A percentile compares a stretch with the other conserved stretches of the same genome.
These are phyloP conservation scores for Fusarium goolgardi DNA, from an alignment of 2,329 filamentous ascomycete species.

Conservation along the genomic window DNA sequence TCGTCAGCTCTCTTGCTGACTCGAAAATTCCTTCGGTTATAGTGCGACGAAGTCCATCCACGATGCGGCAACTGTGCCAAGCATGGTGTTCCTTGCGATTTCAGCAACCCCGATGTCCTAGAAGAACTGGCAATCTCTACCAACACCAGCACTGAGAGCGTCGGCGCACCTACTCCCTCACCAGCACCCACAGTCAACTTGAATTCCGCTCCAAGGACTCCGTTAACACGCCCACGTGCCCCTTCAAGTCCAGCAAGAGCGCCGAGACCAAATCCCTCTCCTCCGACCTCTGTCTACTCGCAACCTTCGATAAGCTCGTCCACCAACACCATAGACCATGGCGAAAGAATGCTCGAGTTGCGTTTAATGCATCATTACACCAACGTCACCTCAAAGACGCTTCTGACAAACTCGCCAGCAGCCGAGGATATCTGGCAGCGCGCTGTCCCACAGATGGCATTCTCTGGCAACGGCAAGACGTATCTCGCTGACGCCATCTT, in stretches of 20 bases:
- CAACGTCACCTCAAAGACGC: slow-evolving; percentile 68
- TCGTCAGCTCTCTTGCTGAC: slow-evolving; percentile 29
- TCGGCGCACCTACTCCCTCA: slow-evolving; percentile 42
- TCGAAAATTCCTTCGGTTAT: slow-evolving; percentile 15
- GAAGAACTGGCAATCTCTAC: slow-evolving; percentile 58
- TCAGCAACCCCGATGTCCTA: slow-evolving; percentile 64
- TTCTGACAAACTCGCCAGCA: slow-evolving; percentile 64
- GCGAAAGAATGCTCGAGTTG: slow-evolving; percentile 67
- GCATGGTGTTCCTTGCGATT: slow-evolving; percentile 74
- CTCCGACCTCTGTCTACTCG: slow-evolving; percentile 52
- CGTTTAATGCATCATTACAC: slow-evolving; percentile 74
- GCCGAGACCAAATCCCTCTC: slow-evolving; percentile 42
- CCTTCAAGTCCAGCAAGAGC: slow-evolving; percentile 35
- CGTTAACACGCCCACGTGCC: slow-evolving; percentile 42
- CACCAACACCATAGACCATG: slow-evolving; percentile 50
- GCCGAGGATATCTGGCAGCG: slow-evolving; percentile 70
- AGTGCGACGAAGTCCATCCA: slow-evolving; percentile 75
- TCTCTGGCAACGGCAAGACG: slow-evolving; percentile 65
- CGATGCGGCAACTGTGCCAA: slow-evolving; percentile 74
- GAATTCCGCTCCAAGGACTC: slow-evolving; percentile 40
- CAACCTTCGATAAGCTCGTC: slow-evolving; percentile 46
- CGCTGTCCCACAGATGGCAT: slow-evolving; percentile 70
- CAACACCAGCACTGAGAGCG: slow-evolving; percentile 49
- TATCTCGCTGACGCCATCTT: slow-evolving; percentile 73
- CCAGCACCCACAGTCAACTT: slow-evolving; percentile 38